A percentile compares a stretch with the other conserved stretches of the same genome.
Evolutionary conservation across 805 yeast species (phyloP).

Genomic region (Candida xiaguanensis): DNA sequence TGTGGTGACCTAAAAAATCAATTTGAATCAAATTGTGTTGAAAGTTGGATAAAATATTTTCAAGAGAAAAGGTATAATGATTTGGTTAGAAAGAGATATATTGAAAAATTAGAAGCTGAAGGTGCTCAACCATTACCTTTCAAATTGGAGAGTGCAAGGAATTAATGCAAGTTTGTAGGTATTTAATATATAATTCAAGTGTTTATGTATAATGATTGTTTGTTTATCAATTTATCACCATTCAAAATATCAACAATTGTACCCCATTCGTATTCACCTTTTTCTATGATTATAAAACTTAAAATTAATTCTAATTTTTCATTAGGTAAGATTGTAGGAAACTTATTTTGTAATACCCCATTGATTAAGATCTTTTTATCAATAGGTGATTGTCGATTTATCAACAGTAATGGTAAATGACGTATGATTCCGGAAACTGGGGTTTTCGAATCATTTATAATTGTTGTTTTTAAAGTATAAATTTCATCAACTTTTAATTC

Average conservation of each 20-base stretch:
- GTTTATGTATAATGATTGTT: conserved; percentile 33
- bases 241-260: conserved; percentile 25
- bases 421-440: conserved; percentile 55
- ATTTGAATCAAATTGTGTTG: conserved; percentile 74
- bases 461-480: conserved; percentile 45
- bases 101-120: conserved; percentile 66
- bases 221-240: conserved; percentile 15
- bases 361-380: conserved; percentile 65
- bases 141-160: conserved; percentile 21
- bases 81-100: conserved; percentile 60
- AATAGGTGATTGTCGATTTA: conserved; percentile 25
- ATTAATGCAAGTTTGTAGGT: no score
- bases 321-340: conserved; percentile 38
- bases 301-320: conserved; percentile 40
- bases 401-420: conserved; percentile 47
- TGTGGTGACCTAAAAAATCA: conserved; percentile 58
- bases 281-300: conserved; percentile 63
- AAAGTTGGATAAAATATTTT: conserved; percentile 85
- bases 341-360: conserved; percentile 64
- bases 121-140: conserved; percentile 48
- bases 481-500: conserved; percentile 44
- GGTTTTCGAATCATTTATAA: conserved; percentile 45
- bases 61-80: conserved; percentile 86
- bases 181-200: no score
- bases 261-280: conserved; percentile 84